phyloP scores from a whole-genome alignment of 2,329 filamentous ascomycete species.

The Nigrograna mackinnonii region DNA sequence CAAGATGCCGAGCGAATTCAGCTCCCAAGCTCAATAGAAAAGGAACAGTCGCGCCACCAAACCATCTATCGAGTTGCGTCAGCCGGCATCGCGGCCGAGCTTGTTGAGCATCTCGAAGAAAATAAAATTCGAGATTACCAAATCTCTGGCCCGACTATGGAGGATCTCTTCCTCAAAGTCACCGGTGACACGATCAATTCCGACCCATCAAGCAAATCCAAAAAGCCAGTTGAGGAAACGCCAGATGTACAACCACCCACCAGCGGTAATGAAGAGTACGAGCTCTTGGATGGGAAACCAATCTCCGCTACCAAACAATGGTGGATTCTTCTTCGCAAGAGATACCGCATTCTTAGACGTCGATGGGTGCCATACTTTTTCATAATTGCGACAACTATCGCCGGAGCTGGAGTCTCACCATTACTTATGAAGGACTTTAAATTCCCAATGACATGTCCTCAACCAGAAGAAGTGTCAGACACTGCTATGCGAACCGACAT shows the following conservation, averaged over 20 bases:
- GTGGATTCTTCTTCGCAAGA: constrained; percentile 74
- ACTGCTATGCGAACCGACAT: too few species aligned
- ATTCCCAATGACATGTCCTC: constrained; percentile 46
- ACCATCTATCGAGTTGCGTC: constrained; percentile 73
- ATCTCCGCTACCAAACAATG: constrained; percentile 72
- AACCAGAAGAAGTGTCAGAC: too few species aligned
- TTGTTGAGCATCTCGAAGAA: constrained; percentile 70
- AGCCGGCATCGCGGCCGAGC: constrained; percentile 68
- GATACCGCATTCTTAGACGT: constrained; percentile 71
- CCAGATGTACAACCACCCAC: constrained; percentile 56
- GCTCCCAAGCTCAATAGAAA: constrained; percentile 15
- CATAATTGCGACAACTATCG: constrained; percentile 75
- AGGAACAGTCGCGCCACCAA: constrained; percentile 64
- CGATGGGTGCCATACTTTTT: constrained; percentile 76
- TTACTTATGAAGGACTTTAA: constrained; percentile 67
- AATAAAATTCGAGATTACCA: constrained; percentile 73
- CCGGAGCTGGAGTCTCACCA: constrained; percentile 75
- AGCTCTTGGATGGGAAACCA: constrained; percentile 66
- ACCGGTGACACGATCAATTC: constrained; percentile 69
- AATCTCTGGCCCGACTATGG: constrained; percentile 84
- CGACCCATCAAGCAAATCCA: too few species aligned
- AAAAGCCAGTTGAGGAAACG: too few species aligned
- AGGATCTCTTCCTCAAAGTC: constrained; percentile 85
- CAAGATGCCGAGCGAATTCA: constrained; percentile 13
- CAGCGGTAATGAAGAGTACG: constrained; percentile 33